Base-by-base conservation (phyloP, 352 stramenopile genomes). In the Globisporangium cylindrosporum region DNA sequence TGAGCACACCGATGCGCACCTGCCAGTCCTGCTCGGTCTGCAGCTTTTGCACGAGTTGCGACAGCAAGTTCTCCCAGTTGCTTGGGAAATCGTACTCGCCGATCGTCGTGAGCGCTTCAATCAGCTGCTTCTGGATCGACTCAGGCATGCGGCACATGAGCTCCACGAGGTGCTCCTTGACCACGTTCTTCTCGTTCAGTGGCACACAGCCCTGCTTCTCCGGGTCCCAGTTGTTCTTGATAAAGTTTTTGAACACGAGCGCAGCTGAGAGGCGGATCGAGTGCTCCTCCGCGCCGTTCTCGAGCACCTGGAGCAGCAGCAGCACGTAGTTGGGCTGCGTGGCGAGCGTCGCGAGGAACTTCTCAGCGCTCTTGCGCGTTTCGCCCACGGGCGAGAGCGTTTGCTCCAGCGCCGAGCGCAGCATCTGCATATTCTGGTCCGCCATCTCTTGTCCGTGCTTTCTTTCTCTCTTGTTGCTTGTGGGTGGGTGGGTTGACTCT, bases 101-200 rank as follows among this genome's bases (percentile, higher is more conserved):
- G 73, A 99, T 99, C 56, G 99, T 97, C 29, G 93, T 90, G 61
- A 99, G 95, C 55, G 96, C 89, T 74, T 99, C 98, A 38, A 94
- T 97, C 64, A 99, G 92, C 78, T 99, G 97, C 57, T 92, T 86
- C 80, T 98, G 94, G 67, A 99, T 86, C 61, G 73, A 79, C 69
- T 95, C 81, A 58, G 97, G 96, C 74, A 97, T 96, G 38, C 89
- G 93, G 71, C 94, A 99, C 97, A 99, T 99, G 66, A 99, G 90
- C 48, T 98, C 91, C 29, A 99, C 97, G n/a, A 99, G 82, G 77
- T 99, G 90, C 62, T 89, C 86, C 84, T 99, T 99, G 64, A 99
- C 98, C 27, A 97, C 71, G 18, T 80, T 76, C 54, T 98, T 97
- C 78, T 99, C 97, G 6, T 75, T 72, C 43, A 78, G 55, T 20